Conservation (phyloP, 352 stramenopile genomes). For the Pythium oligandrum region DNA sequence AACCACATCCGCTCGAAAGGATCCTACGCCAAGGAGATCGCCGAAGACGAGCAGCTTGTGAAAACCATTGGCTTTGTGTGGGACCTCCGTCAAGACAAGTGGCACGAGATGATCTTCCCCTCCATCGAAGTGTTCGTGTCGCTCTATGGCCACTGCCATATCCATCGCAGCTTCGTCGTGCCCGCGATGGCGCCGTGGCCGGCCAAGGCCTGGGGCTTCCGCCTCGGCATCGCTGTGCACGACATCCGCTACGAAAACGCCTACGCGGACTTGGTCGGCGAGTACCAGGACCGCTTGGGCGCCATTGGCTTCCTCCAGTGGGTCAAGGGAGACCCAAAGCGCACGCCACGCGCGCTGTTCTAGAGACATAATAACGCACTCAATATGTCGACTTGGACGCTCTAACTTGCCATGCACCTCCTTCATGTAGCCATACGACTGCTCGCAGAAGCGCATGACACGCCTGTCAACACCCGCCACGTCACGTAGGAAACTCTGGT, state of each 20-base stretch:
- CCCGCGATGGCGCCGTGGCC: conserved; percentile 13
- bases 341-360: background rate
- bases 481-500: too few species aligned
- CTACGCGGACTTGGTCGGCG: conserved; percentile 10
- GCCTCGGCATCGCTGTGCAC: conserved; percentile 10
- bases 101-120: conserved; percentile 17
- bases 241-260: conserved; percentile 16
- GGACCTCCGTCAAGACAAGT: conserved; percentile 18
- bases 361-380: conserved; percentile 5
- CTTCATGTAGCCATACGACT: background rate
- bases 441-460: background rate
- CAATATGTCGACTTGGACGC: background rate
- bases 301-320: conserved; percentile 11
- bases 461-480: too few species aligned
- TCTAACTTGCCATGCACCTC: too few species aligned
- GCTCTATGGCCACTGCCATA: conserved; percentile 13
- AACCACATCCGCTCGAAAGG: conserved; percentile 22
- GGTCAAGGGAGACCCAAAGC: conserved; percentile 1
- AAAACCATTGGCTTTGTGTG: conserved; percentile 21
- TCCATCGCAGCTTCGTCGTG: conserved; percentile 18
- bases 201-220: conserved; percentile 11
- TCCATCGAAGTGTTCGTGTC: conserved; percentile 14
- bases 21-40: conserved; percentile 12
- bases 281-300: conserved; percentile 7
- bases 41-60: conserved; percentile 6